Percentiles rank a stretch among this genome's conserved stretches.
phyloP scores from a whole-genome alignment of 1,139 yeast genomes.

The Petasospora rhodanensis region DNA sequence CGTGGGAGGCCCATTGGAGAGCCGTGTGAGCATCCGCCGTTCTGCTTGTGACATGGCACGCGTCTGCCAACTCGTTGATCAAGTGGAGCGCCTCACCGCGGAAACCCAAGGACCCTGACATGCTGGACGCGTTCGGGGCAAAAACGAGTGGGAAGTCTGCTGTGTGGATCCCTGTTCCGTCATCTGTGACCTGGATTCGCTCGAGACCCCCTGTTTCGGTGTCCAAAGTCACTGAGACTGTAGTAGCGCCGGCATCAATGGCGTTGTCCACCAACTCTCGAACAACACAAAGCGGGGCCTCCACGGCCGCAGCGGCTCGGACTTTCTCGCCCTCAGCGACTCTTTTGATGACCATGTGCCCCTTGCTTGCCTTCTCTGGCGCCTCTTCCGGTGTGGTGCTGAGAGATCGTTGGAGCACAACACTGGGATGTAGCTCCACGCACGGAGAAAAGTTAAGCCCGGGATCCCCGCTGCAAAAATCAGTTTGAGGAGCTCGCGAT shows the following conservation, averaged over 20 bases:
- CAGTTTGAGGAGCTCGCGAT: no score
- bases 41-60: slow-evolving; percentile 1
- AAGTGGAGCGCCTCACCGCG: slow-evolving; percentile 3
- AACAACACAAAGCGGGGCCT: slow-evolving; percentile 1
- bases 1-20: neutral
- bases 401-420: no score
- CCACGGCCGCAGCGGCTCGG: slow-evolving; percentile 3
- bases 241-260: slow-evolving; percentile 1
- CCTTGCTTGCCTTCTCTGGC: no score
- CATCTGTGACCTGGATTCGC: neutral
- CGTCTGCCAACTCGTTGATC: neutral
- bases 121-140: slow-evolving; percentile 1
- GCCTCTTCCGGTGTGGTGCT: no score
- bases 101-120: slow-evolving; percentile 1
- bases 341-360: neutral
- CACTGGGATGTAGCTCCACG: no score
- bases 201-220: neutral
- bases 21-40: no score
- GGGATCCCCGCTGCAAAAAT: no score
- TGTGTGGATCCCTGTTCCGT: neutral
- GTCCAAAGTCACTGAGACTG: slow-evolving; percentile 1
- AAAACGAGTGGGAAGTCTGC: neutral
- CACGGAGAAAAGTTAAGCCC: no score
- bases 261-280: slow-evolving; percentile 2
- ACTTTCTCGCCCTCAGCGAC: neutral